Base-by-base conservation (phyloP, 2,329 filamentous ascomycete species). In the Ilyonectria sp. region DNA sequence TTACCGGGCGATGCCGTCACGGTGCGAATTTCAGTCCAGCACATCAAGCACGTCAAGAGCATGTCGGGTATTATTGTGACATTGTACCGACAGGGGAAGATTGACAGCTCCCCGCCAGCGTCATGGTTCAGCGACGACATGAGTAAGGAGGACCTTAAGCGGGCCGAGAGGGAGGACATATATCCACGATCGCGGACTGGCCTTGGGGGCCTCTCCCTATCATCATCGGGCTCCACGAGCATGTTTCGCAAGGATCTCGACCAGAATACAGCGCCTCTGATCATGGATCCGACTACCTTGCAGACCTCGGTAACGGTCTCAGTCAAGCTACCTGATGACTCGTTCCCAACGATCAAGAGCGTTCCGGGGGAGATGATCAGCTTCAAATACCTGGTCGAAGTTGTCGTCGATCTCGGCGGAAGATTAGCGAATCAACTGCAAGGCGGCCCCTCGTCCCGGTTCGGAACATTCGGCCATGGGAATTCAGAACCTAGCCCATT, bases 211-310 rank as follows among this genome's bases (percentile, higher is more conserved):
- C 84, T 98, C 31, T 97, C 95, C 1, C 86, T 98, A 46, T 94
- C 93, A 1, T 96, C 94, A 1, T 93, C 93, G 7, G 92, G 94
- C 43, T 95, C 94, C 2, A 95, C 91, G 78, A 96, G 95, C 79
- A 89, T 96, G n/a, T 98, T 98, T 79, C 92, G 96, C 60, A 98
- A 98, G 79, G 96, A 99, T 79, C 84, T 99, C 4, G 92, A 93
- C 5, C 96, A 99, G 79, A 92, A 93, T 1, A 94, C 97, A 63
- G 92, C 93, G 21, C 95, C 96, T 5, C 85, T 99, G 52, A 94
- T 98, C 61, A 91, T 98, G 60, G 92, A 98, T 76, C 95, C 95
- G 0, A 84, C 81, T 29, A 94, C 91, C 1, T 86, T 98, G 71
- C 92, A 91, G 21, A 91, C 94, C 1, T 92, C 92, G 52, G 90